Conservation (phyloP, 768 basidiomycete genomes). For the Mycena vulgaris region DNA sequence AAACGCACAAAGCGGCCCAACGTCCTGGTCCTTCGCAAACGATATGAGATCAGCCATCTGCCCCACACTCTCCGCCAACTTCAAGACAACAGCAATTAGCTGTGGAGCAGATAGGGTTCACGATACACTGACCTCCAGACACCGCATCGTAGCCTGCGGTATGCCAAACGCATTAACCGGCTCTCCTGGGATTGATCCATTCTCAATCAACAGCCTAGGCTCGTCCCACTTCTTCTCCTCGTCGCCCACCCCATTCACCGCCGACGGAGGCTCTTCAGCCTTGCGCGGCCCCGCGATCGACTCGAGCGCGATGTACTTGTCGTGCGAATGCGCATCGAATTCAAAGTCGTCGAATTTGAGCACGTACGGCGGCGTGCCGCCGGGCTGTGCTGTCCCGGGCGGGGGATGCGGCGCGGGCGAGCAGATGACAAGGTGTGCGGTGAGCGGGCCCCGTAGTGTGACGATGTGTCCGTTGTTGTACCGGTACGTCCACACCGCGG, state of each 20-base stretch:
- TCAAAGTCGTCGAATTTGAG: slow-evolving; percentile 82
- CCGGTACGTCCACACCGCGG: slow-evolving; percentile 86
- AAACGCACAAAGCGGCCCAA: slow-evolving; percentile 79
- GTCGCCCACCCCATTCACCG: slow-evolving; percentile 48
- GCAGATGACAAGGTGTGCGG: slow-evolving; percentile 70
- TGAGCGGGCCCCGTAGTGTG: slow-evolving; percentile 81
- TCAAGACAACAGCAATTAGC: slow-evolving; percentile 32
- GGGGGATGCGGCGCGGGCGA: slow-evolving; percentile 48
- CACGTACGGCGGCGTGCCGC: slow-evolving; percentile 42
- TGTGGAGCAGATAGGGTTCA: slow-evolving; percentile 7
- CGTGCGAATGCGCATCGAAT: slow-evolving; percentile 82
- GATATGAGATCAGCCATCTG: slow-evolving; percentile 86
- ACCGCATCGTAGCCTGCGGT: slow-evolving; percentile 91
- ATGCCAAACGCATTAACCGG: slow-evolving; percentile 93
- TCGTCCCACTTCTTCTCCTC: slow-evolving; percentile 80
- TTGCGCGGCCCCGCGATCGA: slow-evolving; percentile 67
- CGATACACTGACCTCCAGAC: slow-evolving; percentile 74
- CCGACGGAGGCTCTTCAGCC: slow-evolving; percentile 49
- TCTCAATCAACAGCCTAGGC: slow-evolving; percentile 70
- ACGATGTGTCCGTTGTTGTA: slow-evolving; percentile 87
- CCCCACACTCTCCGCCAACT: slow-evolving; percentile 87
- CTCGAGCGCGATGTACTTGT: slow-evolving; percentile 82
- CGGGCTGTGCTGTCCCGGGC: slow-evolving; percentile 38
- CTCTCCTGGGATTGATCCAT: slow-evolving; percentile 81
- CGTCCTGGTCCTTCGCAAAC: slow-evolving; percentile 66